A percentile compares a stretch with the other conserved stretches of the same genome.
These are phyloP conservation scores for Geoglossum cookeanum DNA, from an alignment of 2,329 filamentous ascomycete species.

Conservation along the genomic window DNA sequence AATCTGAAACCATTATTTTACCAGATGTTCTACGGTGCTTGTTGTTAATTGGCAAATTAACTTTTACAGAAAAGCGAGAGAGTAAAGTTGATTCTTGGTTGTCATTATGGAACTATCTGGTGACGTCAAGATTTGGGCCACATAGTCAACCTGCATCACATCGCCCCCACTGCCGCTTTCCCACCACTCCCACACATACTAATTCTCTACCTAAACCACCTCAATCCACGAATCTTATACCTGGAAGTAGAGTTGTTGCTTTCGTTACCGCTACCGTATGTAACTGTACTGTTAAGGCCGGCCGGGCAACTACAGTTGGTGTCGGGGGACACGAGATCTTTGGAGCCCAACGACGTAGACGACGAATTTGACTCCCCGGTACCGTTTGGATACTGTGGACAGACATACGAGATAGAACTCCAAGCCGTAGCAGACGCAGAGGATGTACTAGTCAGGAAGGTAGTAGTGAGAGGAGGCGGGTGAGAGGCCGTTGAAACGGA, in stretches of 20 bases:
- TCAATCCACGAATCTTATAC: background rate
- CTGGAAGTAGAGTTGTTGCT: background rate
- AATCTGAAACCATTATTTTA: background rate
- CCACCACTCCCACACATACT: background rate
- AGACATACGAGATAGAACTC: background rate
- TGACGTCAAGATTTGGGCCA: background rate
- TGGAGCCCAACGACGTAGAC: background rate
- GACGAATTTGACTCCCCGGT: background rate
- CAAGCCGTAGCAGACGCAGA: background rate
- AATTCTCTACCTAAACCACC: background rate
- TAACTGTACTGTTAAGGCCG: background rate
- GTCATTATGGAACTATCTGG: background rate
- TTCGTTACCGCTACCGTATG: background rate
- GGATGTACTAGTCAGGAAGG: background rate
- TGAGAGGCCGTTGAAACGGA: background rate
- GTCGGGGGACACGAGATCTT: background rate
- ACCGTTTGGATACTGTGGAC: background rate
- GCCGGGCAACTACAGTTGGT: background rate
- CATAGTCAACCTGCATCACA: background rate
- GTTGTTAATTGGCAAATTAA: background rate
- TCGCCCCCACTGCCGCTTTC: background rate
- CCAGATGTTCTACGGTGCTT: background rate
- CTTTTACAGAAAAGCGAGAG: background rate
- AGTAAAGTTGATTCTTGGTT: background rate
- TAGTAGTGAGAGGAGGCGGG: background rate